These are phyloP conservation scores for Nematodospora valgi DNA, from an alignment of 805 yeast species.

Conservation along the genomic window DNA sequence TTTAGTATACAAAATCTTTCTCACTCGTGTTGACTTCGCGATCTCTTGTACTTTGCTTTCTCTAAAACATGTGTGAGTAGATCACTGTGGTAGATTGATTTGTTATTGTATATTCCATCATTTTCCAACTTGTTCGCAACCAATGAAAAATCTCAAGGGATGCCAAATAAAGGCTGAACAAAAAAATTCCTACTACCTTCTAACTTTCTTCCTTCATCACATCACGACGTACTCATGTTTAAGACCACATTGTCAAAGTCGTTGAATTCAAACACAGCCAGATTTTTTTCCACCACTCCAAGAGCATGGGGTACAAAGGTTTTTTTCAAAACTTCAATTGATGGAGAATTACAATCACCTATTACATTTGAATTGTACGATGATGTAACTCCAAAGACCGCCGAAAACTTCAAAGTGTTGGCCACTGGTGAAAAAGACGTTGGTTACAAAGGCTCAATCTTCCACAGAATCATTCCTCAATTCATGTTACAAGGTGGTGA, in stretches of 20 bases:
- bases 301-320: conserved; percentile 50
- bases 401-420: conserved; percentile 93
- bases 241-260: conserved; percentile 20
- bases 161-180: neutral
- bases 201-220: neutral
- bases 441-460: conserved; percentile 42
- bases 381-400: conserved; percentile 92
- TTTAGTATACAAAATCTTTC: too few species aligned
- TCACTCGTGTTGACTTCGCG: too few species aligned
- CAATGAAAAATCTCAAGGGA: neutral
- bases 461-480: conserved; percentile 47
- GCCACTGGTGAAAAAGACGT: conserved; percentile 55
- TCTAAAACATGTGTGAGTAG: too few species aligned
- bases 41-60: too few species aligned
- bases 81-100: too few species aligned
- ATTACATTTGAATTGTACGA: conserved; percentile 59
- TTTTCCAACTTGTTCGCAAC: neutral
- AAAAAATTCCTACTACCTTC: neutral
- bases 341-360: conserved; percentile 44
- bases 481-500: conserved; percentile 51
- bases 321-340: conserved; percentile 54
- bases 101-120: neutral
- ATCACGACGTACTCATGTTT: conserved; percentile 13
- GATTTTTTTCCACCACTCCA: conserved; percentile 51
- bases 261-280: conserved; percentile 20